These are phyloP conservation scores for Cryptosporidium baileyi DNA, from an alignment of 169 alveolate species.

Conservation along the genomic window DNA sequence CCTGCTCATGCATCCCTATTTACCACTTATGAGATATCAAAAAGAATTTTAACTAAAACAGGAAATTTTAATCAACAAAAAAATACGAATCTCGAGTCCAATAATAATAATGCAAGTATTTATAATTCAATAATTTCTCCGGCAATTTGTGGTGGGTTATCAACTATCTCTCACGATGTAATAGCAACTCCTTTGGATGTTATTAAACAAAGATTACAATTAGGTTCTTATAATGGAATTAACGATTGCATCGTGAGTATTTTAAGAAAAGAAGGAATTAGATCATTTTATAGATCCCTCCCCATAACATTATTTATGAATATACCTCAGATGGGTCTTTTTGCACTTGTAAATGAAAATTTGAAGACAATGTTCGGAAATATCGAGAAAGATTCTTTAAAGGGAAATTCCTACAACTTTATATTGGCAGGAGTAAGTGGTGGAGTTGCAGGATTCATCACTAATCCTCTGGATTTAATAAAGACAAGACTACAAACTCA, in stretches of 20 bases:
- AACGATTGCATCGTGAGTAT: constrained; percentile 76
- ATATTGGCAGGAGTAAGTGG: constrained; percentile 94
- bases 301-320: constrained; percentile 95
- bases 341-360: constrained; percentile 91
- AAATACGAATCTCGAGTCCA: background rate
- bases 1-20: constrained; percentile 98
- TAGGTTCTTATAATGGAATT: constrained; percentile 81
- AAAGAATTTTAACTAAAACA: constrained; percentile 30
- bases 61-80: background rate
- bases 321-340: constrained; percentile 91
- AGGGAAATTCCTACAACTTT: constrained; percentile 76
- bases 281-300: constrained; percentile 88
- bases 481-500: constrained; percentile 95
- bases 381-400: constrained; percentile 39
- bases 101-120: constrained; percentile 70
- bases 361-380: constrained; percentile 76
- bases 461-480: constrained; percentile 95
- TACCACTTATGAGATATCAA: constrained; percentile 84
- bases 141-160: constrained; percentile 90
- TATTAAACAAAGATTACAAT: constrained; percentile 92
- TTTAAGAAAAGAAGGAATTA: constrained; percentile 87
- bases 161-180: constrained; percentile 94
- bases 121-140: constrained; percentile 76
- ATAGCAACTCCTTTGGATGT: constrained; percentile 97
- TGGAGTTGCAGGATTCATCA: constrained; percentile 91